Evolutionary conservation across 2,329 filamentous ascomycete genomes (phyloP).

Genomic region (Beauveria asiatica): DNA sequence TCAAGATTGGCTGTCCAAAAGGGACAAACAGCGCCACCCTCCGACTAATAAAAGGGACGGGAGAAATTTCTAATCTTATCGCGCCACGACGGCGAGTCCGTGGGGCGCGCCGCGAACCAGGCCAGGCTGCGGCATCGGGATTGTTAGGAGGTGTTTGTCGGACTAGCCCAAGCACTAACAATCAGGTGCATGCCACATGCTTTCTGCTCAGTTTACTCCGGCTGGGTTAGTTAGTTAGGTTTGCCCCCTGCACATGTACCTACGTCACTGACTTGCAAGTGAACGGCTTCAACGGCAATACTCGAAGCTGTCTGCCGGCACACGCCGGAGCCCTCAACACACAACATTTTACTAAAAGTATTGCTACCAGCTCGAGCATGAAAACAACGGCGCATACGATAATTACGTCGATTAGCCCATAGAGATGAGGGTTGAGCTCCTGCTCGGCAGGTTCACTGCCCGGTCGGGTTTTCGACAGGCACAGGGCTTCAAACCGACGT

Average conservation of each 20-base stretch:
- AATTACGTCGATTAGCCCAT: slow-evolving; percentile 14
- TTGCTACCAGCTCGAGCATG: slow-evolving; percentile 3
- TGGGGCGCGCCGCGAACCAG: slow-evolving; percentile 1
- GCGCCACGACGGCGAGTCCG: slow-evolving; percentile 7
- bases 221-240: neutral
- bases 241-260: neutral
- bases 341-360: neutral
- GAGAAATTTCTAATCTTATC: slow-evolving; percentile 15
- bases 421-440: slow-evolving; percentile 39
- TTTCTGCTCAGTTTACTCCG: neutral
- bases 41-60: neutral
- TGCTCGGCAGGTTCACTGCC: slow-evolving; percentile 36
- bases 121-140: neutral
- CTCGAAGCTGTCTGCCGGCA: neutral
- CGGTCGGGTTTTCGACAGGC: slow-evolving; percentile 27
- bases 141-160: neutral
- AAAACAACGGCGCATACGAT: neutral
- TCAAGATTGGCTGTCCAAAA: slow-evolving; percentile 6
- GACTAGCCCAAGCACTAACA: neutral
- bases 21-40: neutral
- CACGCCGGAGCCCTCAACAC: neutral
- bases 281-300: neutral
- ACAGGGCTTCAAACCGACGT: slow-evolving; percentile 13
- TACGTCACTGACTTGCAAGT: neutral
- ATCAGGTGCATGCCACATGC: neutral